Percentiles rank a stretch among this genome's conserved stretches.
Evolutionary conservation across 179 eudicot species (phyloP).

Genomic region (Drosera spatulata): DNA sequence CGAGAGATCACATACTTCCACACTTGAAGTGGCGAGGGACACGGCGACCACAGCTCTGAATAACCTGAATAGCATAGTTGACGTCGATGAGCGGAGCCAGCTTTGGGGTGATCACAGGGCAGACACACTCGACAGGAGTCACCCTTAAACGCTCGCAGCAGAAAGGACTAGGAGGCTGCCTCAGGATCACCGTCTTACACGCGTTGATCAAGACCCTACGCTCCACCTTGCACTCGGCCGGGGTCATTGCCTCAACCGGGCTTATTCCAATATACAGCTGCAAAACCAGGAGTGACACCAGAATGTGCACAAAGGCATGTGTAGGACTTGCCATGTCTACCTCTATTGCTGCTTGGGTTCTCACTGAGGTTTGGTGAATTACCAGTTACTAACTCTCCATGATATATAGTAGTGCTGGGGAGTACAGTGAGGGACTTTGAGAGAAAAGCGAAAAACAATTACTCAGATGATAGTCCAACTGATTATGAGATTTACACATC

Average conservation of each 20-base stretch:
- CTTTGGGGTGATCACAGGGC: slow-evolving; percentile 21
- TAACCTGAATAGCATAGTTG: slow-evolving; percentile 16
- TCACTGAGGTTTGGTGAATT: too few species aligned
- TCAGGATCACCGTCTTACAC: slow-evolving; percentile 15
- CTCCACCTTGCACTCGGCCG: slow-evolving; percentile 15
- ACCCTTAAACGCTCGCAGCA: slow-evolving; percentile 22
- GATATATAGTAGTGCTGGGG: too few species aligned
- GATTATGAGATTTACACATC: too few species aligned
- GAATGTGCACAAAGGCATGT: too few species aligned
- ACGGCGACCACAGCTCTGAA: slow-evolving; percentile 23
- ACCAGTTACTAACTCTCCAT: too few species aligned
- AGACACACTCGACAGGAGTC: slow-evolving; percentile 14
- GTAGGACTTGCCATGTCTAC: too few species aligned
- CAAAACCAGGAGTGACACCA: not conserved
- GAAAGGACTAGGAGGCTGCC: slow-evolving; percentile 14
- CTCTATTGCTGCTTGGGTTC: too few species aligned
- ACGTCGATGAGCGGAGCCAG: slow-evolving; percentile 20
- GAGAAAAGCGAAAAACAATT: too few species aligned
- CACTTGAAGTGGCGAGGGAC: slow-evolving; percentile 37
- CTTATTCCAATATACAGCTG: not conserved
- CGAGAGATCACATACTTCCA: slow-evolving; percentile 17
- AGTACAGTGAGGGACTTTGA: too few species aligned
- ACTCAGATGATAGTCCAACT: too few species aligned
- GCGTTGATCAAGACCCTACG: slow-evolving; percentile 14
- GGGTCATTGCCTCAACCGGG: slow-evolving; percentile 3